phyloP scores from a whole-genome alignment of 192 early-diverging fungal species.

The Coemansia sp. region DNA sequence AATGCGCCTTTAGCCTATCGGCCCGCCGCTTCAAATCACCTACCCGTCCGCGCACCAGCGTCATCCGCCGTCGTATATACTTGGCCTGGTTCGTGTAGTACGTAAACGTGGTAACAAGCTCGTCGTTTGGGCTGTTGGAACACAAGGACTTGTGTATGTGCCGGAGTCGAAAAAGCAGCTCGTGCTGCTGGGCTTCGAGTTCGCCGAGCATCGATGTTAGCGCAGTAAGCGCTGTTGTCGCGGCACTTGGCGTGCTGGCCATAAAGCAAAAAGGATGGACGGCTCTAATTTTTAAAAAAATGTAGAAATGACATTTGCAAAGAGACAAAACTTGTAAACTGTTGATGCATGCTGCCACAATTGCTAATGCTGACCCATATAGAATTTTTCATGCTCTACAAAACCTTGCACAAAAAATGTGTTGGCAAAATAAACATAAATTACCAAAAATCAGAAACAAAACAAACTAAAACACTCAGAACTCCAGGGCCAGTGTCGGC shows the following conservation, averaged over 20 bases:
- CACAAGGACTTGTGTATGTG: conserved; percentile 17
- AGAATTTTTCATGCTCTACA: too few relatives aligned
- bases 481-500: conserved; percentile 43
- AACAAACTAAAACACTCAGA: conserved; percentile 9
- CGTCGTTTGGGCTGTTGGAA: conserved; percentile 13
- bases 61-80: conserved; percentile 36
- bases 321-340: not conserved
- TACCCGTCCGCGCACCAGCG: conserved; percentile 32
- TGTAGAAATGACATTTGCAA: not conserved
- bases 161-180: conserved; percentile 20
- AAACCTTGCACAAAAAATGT: too few relatives aligned
- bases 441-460: not conserved
- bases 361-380: too few relatives aligned
- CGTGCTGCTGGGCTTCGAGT: conserved; percentile 33
- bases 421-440: too few relatives aligned
- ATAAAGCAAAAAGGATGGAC: conserved; percentile 7
- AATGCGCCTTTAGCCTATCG: conserved; percentile 31
- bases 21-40: conserved; percentile 41
- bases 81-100: conserved; percentile 43
- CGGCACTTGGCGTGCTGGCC: conserved; percentile 14
- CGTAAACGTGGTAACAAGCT: conserved; percentile 38
- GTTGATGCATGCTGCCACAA: too few relatives aligned
- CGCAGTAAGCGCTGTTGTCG: conserved; percentile 26
- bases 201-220: conserved; percentile 17
- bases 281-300: not conserved